Evolutionary conservation across 1,139 yeast genomes (phyloP).

Genomic region (Sugiyamaella pinicola): DNA sequence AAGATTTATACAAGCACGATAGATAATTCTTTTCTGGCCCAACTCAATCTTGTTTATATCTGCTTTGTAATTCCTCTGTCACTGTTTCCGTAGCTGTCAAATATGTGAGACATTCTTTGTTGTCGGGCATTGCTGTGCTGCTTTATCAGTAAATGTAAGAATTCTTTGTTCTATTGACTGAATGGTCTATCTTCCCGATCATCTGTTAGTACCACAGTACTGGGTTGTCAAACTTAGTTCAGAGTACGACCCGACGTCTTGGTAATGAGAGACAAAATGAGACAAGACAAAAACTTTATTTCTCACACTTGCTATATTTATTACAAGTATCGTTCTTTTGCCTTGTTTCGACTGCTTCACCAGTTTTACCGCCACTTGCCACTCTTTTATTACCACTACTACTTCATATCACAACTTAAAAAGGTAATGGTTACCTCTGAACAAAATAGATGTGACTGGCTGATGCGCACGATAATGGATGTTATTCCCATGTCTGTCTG

Average conservation of each 20-base stretch:
- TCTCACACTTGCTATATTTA: background rate
- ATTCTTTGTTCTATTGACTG: background rate
- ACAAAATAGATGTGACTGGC: conserved; percentile 1
- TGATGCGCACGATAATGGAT: conserved; percentile 3
- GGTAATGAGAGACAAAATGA: background rate
- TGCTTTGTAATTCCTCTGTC: background rate
- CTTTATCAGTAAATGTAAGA: background rate
- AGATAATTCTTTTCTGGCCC: background rate
- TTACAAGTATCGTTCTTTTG: too few species aligned
- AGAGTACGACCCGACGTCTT: background rate
- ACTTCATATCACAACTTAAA: background rate
- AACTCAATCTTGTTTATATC: background rate
- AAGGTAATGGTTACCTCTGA: background rate
- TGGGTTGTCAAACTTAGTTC: background rate
- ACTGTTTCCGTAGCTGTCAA: background rate
- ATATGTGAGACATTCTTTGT: background rate
- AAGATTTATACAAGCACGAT: background rate
- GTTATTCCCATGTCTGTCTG: background rate
- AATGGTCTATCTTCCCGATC: too few species aligned
- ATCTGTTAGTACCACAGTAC: background rate
- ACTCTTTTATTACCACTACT: background rate
- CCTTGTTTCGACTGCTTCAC: too few species aligned
- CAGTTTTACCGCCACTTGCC: too few species aligned
- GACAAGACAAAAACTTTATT: background rate
- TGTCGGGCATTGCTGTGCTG: too few species aligned